Base-by-base conservation (phyloP, 441 rosid species). In the Populus trichocarpa region DNA sequence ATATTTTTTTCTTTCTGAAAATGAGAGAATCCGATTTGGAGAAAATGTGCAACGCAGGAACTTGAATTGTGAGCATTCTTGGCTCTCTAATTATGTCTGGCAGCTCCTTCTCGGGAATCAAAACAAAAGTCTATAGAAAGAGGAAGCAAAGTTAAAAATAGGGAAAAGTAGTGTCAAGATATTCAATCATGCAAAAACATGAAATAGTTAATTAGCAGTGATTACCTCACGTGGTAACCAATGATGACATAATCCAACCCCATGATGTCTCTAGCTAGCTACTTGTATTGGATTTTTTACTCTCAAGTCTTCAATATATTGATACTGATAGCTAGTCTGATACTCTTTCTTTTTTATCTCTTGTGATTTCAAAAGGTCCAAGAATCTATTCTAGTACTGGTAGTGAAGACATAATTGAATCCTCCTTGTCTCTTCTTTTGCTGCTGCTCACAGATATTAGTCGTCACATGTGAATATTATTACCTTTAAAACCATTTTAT, bases 321-420 rank as follows among this genome's bases (percentile, higher is more conserved):
- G 38, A 40, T 32, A 66, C 50, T 69, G 8, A 59, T 75, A 65
- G n/a, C n/a, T n/a, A n/a, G 67, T 33, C 23, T 53, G 30, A 26
- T 25, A 53, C 10, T 66, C 42, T 28, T 25, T 63, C 40, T 59
- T 28, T n/a, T 8, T 36, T 36, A 0, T 8, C 33, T 26, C 18
- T 38, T 59, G 22, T 11, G 8, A 42, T 46, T 7, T 36, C 20
- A 73, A 13, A 57, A 50, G 70, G 22, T 61, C 77, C 75, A 40
- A 70, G 78, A 68, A 73, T 65, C 68, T 63, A 35, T 81, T 67
- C 80, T 42, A 71, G 3, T 23, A 32, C 77, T 18, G 12, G 57
- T 68, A 46, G 13, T 67, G 50, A 67, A 68, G 14, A 53, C 53
- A 67, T 50, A 67, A 50, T 50, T 67, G 64, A 69, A 28, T 78